phyloP scores from a whole-genome alignment of 768 basidiomycete genomes.

The Tylopilus sp. region DNA sequence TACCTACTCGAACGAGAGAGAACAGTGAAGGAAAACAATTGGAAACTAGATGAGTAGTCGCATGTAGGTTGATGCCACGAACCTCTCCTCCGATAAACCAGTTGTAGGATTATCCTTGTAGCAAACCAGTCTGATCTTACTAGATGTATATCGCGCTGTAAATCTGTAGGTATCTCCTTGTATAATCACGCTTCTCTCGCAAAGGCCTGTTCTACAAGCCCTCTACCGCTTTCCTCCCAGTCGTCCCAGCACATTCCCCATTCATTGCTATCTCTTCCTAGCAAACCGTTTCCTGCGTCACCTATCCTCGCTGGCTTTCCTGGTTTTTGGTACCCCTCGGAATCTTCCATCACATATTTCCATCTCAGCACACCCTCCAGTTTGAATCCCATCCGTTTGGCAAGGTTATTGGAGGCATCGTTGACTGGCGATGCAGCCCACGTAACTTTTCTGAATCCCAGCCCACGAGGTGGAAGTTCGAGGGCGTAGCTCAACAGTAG shows the following conservation, averaged over 20 bases:
- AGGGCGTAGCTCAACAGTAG: conserved; percentile 34
- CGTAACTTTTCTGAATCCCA: conserved; percentile 46
- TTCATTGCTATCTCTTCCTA: conserved; percentile 32
- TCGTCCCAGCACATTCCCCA: conserved; percentile 42
- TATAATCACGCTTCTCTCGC: conserved; percentile 8
- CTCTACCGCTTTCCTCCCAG: conserved; percentile 36
- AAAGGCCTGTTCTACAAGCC: conserved; percentile 27
- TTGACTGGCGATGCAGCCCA: conserved; percentile 43
- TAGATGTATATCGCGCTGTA: too few relatives aligned
- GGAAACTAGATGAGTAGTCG: conserved; percentile 54
- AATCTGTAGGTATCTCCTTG: neutral
- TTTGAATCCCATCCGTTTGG: conserved; percentile 45
- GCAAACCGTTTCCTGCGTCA: conserved; percentile 22
- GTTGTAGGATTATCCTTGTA: neutral
- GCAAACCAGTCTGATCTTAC: too few relatives aligned
- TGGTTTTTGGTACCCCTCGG: conserved; percentile 23
- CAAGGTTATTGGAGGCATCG: conserved; percentile 35
- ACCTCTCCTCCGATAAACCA: neutral
- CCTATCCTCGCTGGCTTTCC: conserved; percentile 27
- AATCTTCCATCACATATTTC: conserved; percentile 33
- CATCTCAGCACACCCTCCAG: conserved; percentile 42
- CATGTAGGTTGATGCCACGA: neutral
- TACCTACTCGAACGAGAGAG: conserved; percentile 79
- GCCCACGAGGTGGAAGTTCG: conserved; percentile 27
- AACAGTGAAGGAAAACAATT: conserved; percentile 77